Base-by-base conservation (phyloP, 2,329 filamentous ascomycete genomes). In the Aspergillus pseudoviridinutans region DNA sequence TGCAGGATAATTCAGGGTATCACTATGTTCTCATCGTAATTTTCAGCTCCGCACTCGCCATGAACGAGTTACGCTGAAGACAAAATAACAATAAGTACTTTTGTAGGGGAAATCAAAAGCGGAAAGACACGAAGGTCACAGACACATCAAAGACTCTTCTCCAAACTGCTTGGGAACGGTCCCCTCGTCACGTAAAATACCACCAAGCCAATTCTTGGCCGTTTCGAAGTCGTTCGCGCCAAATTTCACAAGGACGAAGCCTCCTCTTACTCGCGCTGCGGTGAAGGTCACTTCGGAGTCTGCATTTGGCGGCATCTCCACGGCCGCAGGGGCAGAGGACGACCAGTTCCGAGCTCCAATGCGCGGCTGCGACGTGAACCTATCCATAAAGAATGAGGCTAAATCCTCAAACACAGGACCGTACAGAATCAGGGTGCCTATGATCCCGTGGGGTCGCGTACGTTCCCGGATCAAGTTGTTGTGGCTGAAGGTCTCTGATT, bases 201-300 rank as follows among this genome's bases (percentile, higher is more conserved):
- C 81, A 9, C 86, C 85, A 57, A 97, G 80, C 91, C 92, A 97
- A 50, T 83, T 78, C 63, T 90, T 85, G 3, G 88, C 92, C 27
- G 87, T 88, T 72, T 97, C 92, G 25, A 96, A 88, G 49, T 87
- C 88, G 55, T 81, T 82, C 1, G 92, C 90, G 1, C 90, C 91
- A 71, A 97, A 95, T 73, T 97, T 97, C 64, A 97, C 88, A 27
- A 97, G 82, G 3, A 94, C 88, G 68, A 93, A 96, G 3, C 91
- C 88, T 17, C 69, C 73, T 54, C 92, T 83, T 35, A 95, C 86
- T 27, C 82, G 83, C 14, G 92, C 90, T 12, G 89, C 90, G 27
- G 91, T 92, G 91, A 92, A 96, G 3, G 93, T 78, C 3, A 96
- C 74, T 17, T 83, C 83, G 51, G 65, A 63, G 38, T 67, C 63